phyloP scores from a whole-genome alignment of 495 filamentous ascomycete genomes.

The Neurospora sp. region DNA sequence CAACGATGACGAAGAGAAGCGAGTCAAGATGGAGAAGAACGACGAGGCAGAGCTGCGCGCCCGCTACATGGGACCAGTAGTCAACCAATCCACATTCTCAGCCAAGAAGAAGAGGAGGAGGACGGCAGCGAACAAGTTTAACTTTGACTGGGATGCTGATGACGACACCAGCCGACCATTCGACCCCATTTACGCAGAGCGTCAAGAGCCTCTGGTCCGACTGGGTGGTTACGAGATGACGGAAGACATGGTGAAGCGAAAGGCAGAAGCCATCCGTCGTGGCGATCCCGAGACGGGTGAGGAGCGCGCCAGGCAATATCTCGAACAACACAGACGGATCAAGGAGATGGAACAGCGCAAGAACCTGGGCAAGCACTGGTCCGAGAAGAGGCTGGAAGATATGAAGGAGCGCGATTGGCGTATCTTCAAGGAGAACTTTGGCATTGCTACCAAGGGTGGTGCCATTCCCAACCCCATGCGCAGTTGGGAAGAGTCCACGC shows the following conservation, averaged over 20 bases:
- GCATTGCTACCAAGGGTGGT: constrained; percentile 84
- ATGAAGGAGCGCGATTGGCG: constrained; percentile 99
- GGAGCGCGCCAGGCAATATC: constrained; percentile 64
- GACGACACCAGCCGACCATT: constrained; percentile 89
- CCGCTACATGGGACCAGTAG: constrained; percentile 87
- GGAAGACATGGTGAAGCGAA: constrained; percentile 59
- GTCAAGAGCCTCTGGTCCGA: constrained; percentile 55
- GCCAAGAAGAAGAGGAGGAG: constrained; percentile 93
- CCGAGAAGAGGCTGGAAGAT: constrained; percentile 85
- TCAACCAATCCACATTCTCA: constrained; percentile 80
- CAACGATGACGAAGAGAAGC: constrained; percentile 42
- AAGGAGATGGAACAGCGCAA: constrained; percentile 70
- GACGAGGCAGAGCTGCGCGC: constrained; percentile 71
- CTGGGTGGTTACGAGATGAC: constrained; percentile 74
- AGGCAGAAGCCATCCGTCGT: constrained; percentile 66
- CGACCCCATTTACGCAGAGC: constrained; percentile 75
- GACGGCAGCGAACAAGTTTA: constrained; percentile 95
- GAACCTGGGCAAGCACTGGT: constrained; percentile 81
- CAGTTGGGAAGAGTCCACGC: constrained; percentile 75
- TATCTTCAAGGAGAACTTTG: constrained; percentile 99
- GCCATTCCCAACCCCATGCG: constrained; percentile 94
- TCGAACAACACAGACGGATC: constrained; percentile 59
- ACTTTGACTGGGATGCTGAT: constrained; percentile 96
- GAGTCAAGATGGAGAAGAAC: constrained; percentile 52
- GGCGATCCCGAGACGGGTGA: constrained; percentile 73